A percentile compares a stretch with the other conserved stretches of the same genome.
phyloP scores from a whole-genome alignment of 305 asterid genomes.

The Fraxinus greggii region DNA sequence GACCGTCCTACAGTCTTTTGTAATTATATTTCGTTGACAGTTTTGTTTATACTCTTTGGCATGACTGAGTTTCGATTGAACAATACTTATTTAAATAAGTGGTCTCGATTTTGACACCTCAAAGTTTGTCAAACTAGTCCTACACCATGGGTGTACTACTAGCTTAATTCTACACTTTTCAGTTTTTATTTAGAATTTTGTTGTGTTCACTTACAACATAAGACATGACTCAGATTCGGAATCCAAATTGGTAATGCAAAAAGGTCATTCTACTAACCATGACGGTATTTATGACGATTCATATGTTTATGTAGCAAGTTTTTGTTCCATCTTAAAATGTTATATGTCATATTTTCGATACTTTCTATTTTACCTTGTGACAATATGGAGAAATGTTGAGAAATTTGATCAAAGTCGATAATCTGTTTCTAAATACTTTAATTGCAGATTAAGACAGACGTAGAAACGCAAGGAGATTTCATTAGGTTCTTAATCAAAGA shows the following conservation, averaged over 20 bases:
- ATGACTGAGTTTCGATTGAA: too few species aligned
- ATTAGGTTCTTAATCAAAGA: conserved; percentile 89
- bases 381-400: background rate
- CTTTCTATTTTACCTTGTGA: background rate
- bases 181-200: conserved; percentile 50
- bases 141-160: too few species aligned
- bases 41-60: too few species aligned
- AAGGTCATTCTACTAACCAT: conserved; percentile 34
- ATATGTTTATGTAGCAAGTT: too few species aligned
- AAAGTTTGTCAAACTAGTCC: too few species aligned
- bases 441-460: conserved; percentile 86
- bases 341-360: background rate
- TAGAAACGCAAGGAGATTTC: conserved; percentile 94
- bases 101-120: too few species aligned
- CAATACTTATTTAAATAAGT: too few species aligned
- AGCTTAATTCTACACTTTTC: background rate
- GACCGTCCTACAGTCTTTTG: conserved; percentile 50
- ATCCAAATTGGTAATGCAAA: conserved; percentile 48
- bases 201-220: conserved; percentile 38
- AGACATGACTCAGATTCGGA: conserved; percentile 62
- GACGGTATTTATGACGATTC: conserved; percentile 34
- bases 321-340: too few species aligned
- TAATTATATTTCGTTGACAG: conserved; percentile 14
- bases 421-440: conserved; percentile 16
- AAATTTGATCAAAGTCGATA: background rate